phyloP scores from a whole-genome alignment of 345 rosid genomes.

The Citrus sinensis region DVS_A1.0 CM039162.1:31498501-31499000 shows the following conservation, averaged over 20 bases:
- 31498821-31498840: slow-evolving; percentile 46
- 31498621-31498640: slow-evolving; percentile 25
- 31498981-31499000: neutral
- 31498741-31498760: slow-evolving; percentile 38
- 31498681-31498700: slow-evolving; percentile 42
- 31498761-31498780: slow-evolving; percentile 36
- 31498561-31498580: slow-evolving; percentile 26
- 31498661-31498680: slow-evolving; percentile 53
- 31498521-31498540: slow-evolving; percentile 44
- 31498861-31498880: slow-evolving; percentile 60
- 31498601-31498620: slow-evolving; percentile 29
- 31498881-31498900: slow-evolving; percentile 60
- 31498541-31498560: slow-evolving; percentile 28
- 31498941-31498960: slow-evolving; percentile 38
- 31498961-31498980: slow-evolving; percentile 28
- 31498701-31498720: slow-evolving; percentile 42
- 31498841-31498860: slow-evolving; percentile 48
- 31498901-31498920: slow-evolving; percentile 62
- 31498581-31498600: slow-evolving; percentile 31
- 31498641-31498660: slow-evolving; percentile 28
- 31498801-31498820: slow-evolving; percentile 58
- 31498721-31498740: slow-evolving; percentile 40
- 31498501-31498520: slow-evolving; percentile 36
- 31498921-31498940: slow-evolving; percentile 72
- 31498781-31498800: slow-evolving; percentile 36